A percentile compares a stretch with the other conserved stretches of the same genome.
Evolutionary conservation across 2,329 filamentous ascomycete species (phyloP).

Genomic region (Sporothrix variecibatus): DNA sequence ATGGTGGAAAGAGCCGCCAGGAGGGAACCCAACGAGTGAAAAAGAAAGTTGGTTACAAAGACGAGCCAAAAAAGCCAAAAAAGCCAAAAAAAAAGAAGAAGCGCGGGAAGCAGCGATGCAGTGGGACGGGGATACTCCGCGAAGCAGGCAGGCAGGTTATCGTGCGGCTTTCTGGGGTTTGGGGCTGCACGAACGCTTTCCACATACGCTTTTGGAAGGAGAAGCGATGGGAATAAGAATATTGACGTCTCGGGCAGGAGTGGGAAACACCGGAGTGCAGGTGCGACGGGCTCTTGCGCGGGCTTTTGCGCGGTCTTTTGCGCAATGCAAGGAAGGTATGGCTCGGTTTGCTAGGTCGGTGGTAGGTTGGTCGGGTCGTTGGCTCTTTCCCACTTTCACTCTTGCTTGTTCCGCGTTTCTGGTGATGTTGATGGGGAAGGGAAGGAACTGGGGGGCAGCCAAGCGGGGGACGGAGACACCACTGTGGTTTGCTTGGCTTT

Average conservation of each 20-base stretch:
- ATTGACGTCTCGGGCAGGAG: neutral
- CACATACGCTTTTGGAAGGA: constrained; percentile 7
- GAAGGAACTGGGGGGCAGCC: neutral
- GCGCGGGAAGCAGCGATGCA: neutral
- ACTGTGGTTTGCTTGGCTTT: neutral
- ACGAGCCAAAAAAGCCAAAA: neutral
- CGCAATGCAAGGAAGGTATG: neutral
- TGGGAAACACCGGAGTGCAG: constrained; percentile 6
- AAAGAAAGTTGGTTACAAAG: neutral
- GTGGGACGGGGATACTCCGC: neutral
- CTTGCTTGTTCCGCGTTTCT: neutral
- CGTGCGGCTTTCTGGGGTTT: neutral
- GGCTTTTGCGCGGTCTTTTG: neutral
- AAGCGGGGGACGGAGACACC: neutral
- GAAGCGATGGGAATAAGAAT: neutral
- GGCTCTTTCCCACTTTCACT: neutral
- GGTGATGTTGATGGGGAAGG: constrained; percentile 5
- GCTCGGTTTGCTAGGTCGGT: neutral
- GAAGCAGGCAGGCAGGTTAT: no score
- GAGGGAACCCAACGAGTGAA: neutral
- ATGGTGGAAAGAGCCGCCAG: neutral
- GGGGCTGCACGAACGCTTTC: neutral
- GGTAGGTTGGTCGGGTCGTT: neutral
- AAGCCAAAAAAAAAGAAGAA: neutral
- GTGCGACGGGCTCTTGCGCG: neutral